A percentile compares a stretch with the other conserved stretches of the same genome.
phyloP scores from a whole-genome alignment of 2,329 filamentous ascomycete genomes.

The Xylariaceae sp. region DNA sequence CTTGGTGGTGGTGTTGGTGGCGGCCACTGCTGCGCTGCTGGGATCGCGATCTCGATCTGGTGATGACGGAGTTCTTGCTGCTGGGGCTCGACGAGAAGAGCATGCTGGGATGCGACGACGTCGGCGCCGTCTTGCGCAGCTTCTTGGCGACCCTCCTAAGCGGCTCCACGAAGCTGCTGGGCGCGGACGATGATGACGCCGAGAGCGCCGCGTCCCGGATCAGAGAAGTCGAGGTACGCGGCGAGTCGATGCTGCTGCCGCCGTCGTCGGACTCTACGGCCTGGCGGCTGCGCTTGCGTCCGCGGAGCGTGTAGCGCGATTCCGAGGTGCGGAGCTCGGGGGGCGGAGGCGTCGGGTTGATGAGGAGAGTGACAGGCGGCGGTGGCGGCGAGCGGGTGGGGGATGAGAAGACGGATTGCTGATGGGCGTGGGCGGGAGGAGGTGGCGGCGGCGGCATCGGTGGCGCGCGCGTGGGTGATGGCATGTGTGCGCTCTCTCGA shows the following conservation, averaged over 20 bases:
- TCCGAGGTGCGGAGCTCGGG: constrained; percentile 13
- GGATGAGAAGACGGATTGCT: background rate
- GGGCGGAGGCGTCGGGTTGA: background rate
- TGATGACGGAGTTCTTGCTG: constrained; percentile 2
- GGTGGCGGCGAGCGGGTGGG: background rate
- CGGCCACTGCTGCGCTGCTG: background rate
- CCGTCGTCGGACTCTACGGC: constrained; percentile 24
- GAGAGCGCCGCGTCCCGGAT: constrained; percentile 19
- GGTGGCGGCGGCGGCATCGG: background rate
- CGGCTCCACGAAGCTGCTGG: constrained; percentile 18
- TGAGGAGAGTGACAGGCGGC: background rate
- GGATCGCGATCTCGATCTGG: constrained; percentile 1
- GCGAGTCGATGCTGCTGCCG: background rate
- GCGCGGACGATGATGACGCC: constrained; percentile 4
- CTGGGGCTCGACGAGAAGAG: background rate
- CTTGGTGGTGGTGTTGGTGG: too few relatives aligned
- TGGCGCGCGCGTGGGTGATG: background rate
- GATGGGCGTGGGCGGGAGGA: too few relatives aligned
- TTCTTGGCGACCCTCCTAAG: constrained; percentile 44
- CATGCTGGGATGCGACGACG: constrained; percentile 15
- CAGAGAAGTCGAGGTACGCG: constrained; percentile 14
- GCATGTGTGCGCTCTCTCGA: background rate
- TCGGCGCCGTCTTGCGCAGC: constrained; percentile 44
- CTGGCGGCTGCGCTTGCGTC: constrained; percentile 46
- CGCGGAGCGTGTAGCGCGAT: constrained; percentile 30